Base-by-base conservation (phyloP, 331 rosid species). In the Saraca asoca region DNA sequence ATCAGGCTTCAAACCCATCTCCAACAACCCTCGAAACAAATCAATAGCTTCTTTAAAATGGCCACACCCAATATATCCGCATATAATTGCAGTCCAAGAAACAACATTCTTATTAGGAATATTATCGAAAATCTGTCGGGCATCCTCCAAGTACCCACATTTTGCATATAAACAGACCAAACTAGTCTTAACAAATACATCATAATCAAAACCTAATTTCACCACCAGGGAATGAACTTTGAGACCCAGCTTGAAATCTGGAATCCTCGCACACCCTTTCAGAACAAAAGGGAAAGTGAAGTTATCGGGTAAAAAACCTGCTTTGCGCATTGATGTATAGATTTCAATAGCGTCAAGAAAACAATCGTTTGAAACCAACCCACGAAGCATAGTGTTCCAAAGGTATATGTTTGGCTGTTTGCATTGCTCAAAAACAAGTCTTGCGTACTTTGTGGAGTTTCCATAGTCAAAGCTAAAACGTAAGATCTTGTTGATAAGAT, bases 1-100 rank as follows among this genome's bases (percentile, higher is more conserved):
- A 72, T 88, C 91, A n/a, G 95, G 92, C 53, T 54, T 78, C 82
- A 88, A 38, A 61, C 88, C 86, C 86, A 73, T 83, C 78, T 81
- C 83, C 77, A 85, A 41, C 24, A 73, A 78, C 58, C 64, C 68
- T 19, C 80, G 49, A 64, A 85, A 88, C 73, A 77, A 68, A 37
- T 68, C 71, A 64, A 85, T 66, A 1, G 88, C 90, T 37, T 85
- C 88, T 7, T 51, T 53, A 58, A 7, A 83, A 37, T 24, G 52
- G 5, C 86, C 77, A 34, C 49, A 79, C 29, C 60, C 78, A 69
- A 78, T 75, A 51, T 71, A 85, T 62, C 88, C 95, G 37, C 87
- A 73, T 57, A 88, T 82, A 11, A 88, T 72, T 2, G 89, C 85
- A 8, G 95, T 85, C 88, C 91, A 85, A 74, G 89, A 83, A 10